Conservation (phyloP, 345 rosid genomes). For the Eucalyptus sp. region DNA sequence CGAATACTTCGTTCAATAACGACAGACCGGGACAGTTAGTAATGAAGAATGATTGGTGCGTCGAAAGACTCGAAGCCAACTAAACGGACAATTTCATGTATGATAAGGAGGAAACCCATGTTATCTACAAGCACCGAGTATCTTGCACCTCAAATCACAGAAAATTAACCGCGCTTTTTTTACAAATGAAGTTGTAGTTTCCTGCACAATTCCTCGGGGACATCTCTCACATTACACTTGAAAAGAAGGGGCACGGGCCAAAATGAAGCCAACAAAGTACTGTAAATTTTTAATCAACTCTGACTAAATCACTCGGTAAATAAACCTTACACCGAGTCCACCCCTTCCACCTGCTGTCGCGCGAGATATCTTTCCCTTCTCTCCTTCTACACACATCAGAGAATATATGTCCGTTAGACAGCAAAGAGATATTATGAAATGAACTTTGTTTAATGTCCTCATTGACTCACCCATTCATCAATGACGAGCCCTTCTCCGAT, state of each 20-base stretch:
- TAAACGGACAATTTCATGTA: background rate
- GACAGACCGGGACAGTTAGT: background rate
- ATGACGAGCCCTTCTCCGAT: conserved; percentile 99
- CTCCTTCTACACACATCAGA: conserved; percentile 51
- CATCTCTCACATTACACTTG: conserved; percentile 1
- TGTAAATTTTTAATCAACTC: background rate
- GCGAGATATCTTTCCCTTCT: conserved; percentile 96
- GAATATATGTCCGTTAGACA: background rate
- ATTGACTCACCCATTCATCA: conserved; percentile 87
- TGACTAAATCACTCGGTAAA: background rate
- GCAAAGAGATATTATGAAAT: background rate
- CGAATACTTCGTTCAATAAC: background rate
- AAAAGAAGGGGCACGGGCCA: conserved; percentile 1
- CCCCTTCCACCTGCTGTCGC: conserved; percentile 71
- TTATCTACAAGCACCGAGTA: background rate
- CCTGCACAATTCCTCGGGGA: conserved; percentile 6
- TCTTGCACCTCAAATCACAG: background rate
- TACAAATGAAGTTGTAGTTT: background rate
- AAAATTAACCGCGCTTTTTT: conserved; percentile 2
- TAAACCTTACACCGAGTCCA: conserved; percentile 40
- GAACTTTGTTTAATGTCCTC: background rate
- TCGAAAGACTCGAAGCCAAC: background rate
- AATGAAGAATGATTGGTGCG: background rate
- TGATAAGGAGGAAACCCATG: background rate
- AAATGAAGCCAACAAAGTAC: background rate